Evolutionary conservation across 441 rosid genomes (phyloP), one percentile per base, ranked within the genome.

Genomic region (Isatis lusitanica): DNA sequence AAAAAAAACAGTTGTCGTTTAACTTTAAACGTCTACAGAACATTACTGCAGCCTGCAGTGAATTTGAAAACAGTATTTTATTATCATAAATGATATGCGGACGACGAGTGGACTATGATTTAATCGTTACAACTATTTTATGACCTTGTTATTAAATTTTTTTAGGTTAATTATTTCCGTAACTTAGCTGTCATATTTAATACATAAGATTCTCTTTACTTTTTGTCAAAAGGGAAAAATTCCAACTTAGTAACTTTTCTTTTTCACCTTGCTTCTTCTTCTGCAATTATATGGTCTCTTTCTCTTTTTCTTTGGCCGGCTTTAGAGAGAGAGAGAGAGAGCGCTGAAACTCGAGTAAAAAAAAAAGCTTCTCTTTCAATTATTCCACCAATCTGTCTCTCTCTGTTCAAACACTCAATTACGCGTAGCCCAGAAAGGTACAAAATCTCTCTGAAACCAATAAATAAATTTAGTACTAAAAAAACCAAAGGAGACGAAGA

Each of bases 191-290:
- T 76, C 68, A 70, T 43, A 44, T 17, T 66, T 7, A 72, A 61
- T 61, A 66, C 74, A 59, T 66, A 60, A 71, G 58, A 77, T 77
- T 71, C 73, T 77, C 67, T 58, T 70, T 30, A 47, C 43, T 51
- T 71, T 51, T 11, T 40, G 50, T 43, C 38, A 43, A 43, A 63
- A 77, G 60, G 33, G 47, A 52, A 77, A 77, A 59, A 4, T 31
- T 55, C 63, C 59, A 42, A 63, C 0, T 4, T 0, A 4, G 48
- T 59, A 63, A 77, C 65, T 53, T 66, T 77, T 44, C 3, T 52
- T 76, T 71, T 30, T 50, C 5, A 0, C 43, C 12, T 5, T 26
- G 6, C 36, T 52, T 52, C 36, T 52, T 39, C 10, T 42, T 48
- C 56, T 42, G 33, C 30, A 59, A 26, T 77, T 58, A 52, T 53